Evolutionary conservation across 164 flowering plant genomes (phyloP).

Genomic region (Platanus orientalis): DNA sequence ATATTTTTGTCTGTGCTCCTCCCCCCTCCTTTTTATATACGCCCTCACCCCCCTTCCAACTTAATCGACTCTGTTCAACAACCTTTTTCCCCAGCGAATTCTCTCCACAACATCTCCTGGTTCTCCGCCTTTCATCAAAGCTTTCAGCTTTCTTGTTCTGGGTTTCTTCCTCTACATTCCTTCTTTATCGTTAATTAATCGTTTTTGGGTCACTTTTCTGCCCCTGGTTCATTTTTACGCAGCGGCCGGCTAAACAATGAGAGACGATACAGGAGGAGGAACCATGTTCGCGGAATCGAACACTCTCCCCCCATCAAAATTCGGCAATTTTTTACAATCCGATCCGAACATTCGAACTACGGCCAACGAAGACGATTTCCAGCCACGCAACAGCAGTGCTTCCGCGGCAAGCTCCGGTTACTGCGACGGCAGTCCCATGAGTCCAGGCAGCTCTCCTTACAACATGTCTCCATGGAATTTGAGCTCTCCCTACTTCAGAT

Average conservation of each 20-base stretch:
- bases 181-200: background rate
- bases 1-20: no score
- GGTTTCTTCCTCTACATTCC: background rate
- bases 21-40: background rate
- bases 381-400: conserved; percentile 21
- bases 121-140: background rate
- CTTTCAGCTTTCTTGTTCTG: background rate
- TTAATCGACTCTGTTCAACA: background rate
- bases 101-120: background rate
- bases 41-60: background rate
- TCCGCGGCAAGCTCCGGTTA: conserved; percentile 26
- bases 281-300: background rate
- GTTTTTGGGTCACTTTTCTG: background rate
- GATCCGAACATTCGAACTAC: conserved; percentile 22
- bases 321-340: conserved; percentile 25
- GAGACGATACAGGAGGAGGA: background rate
- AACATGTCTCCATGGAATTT: conserved; percentile 47
- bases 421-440: conserved; percentile 13
- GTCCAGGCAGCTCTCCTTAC: conserved; percentile 36
- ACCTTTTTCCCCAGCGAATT: background rate
- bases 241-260: background rate
- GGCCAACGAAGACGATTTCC: conserved; percentile 11
- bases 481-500: conserved; percentile 29
- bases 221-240: background rate
- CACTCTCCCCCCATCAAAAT: conserved; percentile 15